These are phyloP conservation scores for Phalaenopsis hybrid DNA, from an alignment of 116 monocot genomes.

Conservation along the genomic window DNA sequence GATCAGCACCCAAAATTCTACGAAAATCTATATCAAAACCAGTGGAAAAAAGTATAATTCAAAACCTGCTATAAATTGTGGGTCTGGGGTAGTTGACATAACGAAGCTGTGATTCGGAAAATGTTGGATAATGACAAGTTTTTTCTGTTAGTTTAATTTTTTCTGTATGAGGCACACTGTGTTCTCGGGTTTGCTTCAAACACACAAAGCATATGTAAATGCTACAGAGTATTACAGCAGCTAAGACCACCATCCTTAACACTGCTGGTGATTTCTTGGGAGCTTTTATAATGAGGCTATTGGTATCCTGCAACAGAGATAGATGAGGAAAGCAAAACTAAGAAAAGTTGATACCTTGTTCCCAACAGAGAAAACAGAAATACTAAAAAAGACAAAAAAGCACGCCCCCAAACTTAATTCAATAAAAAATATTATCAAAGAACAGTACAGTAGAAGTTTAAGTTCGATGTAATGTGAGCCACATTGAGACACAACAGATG, in stretches of 20 bases:
- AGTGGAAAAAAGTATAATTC: slow-evolving; percentile 27
- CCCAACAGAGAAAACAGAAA: background rate
- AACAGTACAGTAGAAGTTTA: background rate
- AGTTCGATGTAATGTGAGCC: background rate
- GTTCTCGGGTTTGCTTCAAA: slow-evolving; percentile 32
- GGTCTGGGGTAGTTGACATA: slow-evolving; percentile 53
- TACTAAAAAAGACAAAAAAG: background rate
- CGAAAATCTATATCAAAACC: slow-evolving; percentile 18
- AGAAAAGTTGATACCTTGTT: background rate
- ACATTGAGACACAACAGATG: no score
- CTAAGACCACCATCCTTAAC: slow-evolving; percentile 32
- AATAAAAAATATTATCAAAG: background rate
- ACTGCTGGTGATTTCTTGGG: slow-evolving; percentile 28
- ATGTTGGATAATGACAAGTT: slow-evolving; percentile 17
- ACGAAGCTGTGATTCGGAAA: slow-evolving; percentile 21
- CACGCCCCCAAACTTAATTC: background rate
- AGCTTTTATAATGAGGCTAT: slow-evolving; percentile 27
- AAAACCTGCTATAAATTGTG: slow-evolving; percentile 41
- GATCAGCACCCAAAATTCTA: slow-evolving; percentile 7
- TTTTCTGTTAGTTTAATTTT: slow-evolving; percentile 21
- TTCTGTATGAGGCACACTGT: slow-evolving; percentile 6
- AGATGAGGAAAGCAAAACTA: no score
- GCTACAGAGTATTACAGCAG: slow-evolving; percentile 30
- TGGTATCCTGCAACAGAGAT: slow-evolving; percentile 24
- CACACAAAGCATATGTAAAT: slow-evolving; percentile 37